Evolutionary conservation across 345 rosid species (phyloP).

Genomic region (Corymbia maculata): DNA sequence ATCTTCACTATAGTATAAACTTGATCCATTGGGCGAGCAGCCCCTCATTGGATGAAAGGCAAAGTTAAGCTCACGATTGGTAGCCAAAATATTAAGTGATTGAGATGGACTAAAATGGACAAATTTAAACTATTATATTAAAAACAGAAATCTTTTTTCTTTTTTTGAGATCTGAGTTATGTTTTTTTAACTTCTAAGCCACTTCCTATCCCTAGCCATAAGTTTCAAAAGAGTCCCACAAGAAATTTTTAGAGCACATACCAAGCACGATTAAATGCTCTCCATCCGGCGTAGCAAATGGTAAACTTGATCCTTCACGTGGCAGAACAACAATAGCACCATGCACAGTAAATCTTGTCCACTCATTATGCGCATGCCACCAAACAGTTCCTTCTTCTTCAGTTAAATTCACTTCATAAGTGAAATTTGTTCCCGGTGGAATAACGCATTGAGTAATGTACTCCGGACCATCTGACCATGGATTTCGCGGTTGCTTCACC

Average conservation of each 20-base stretch:
- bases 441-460: constrained; percentile 14
- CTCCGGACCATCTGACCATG: constrained; percentile 21
- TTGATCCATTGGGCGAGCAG: background rate
- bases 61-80: background rate
- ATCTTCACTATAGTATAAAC: background rate
- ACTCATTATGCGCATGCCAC: constrained; percentile 38
- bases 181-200: background rate
- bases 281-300: constrained; percentile 14
- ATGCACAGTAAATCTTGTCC: constrained; percentile 26
- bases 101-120: background rate
- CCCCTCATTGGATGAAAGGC: background rate
- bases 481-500: constrained; percentile 11
- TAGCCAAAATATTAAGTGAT: background rate
- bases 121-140: background rate
- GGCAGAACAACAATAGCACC: constrained; percentile 25
- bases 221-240: background rate
- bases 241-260: background rate
- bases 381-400: constrained; percentile 28
- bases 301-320: background rate
- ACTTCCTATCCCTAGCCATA: background rate
- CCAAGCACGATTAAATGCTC: constrained; percentile 1
- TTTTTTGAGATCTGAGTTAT: background rate
- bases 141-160: background rate
- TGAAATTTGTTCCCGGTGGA: background rate
- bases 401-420: constrained; percentile 8